Evolutionary conservation across 768 basidiomycete species (phyloP).

Genomic region (Daedaleopsis sinensis): DNA sequence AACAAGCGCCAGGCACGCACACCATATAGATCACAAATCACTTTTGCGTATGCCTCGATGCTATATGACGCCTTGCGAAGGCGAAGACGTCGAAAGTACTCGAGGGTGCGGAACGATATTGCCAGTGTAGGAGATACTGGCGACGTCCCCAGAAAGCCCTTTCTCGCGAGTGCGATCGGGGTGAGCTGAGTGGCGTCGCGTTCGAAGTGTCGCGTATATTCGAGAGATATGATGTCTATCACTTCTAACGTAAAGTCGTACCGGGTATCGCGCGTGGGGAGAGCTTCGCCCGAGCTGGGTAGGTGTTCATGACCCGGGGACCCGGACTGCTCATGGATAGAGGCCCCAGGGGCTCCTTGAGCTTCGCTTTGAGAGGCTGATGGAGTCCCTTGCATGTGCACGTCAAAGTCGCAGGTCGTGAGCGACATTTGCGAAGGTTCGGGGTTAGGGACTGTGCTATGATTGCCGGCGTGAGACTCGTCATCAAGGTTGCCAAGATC

Average conservation of each 20-base stretch:
- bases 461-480: no score
- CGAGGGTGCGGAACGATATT: slow-evolving; percentile 17
- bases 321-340: no score
- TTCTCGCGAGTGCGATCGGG: not conserved
- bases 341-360: no score
- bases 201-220: not conserved
- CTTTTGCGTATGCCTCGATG: slow-evolving; percentile 21
- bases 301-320: no score
- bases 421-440: no score
- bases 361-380: no score
- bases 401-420: no score
- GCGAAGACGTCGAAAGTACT: slow-evolving; percentile 11
- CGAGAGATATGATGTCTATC: slow-evolving; percentile 9
- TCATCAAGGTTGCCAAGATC: no score
- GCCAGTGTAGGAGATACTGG: slow-evolving; percentile 11
- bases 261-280: not conserved
- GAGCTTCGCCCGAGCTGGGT: no score
- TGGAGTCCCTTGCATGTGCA: no score
- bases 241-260: slow-evolving; percentile 6
- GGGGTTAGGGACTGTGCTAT: no score
- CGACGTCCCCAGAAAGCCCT: slow-evolving; percentile 10
- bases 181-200: not conserved
- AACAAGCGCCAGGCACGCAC: slow-evolving; percentile 15
- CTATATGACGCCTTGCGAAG: slow-evolving; percentile 23
- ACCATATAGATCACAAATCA: slow-evolving; percentile 20